Percentiles rank a stretch among this genome's conserved stretches.
These are phyloP conservation scores for Hansenula anomala DNA, from an alignment of 1,139 yeast genomes.

Conservation along the genomic window DNA sequence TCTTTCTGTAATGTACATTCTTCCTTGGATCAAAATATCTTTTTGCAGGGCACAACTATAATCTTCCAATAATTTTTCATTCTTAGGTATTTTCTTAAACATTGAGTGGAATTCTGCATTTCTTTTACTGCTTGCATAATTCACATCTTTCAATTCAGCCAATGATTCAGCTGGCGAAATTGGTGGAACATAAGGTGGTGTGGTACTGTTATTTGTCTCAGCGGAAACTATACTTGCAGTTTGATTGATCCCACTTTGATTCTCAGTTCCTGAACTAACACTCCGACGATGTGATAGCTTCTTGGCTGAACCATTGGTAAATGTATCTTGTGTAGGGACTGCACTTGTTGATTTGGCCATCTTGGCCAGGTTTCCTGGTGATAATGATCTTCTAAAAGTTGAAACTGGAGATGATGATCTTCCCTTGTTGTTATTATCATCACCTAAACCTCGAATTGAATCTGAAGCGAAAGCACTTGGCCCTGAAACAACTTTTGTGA, in stretches of 20 bases:
- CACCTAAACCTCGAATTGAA: not conserved
- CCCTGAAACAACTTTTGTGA: not conserved
- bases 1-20: conserved; percentile 56
- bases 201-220: not conserved
- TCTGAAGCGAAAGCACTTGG: not conserved
- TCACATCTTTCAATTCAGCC: conserved; percentile 23
- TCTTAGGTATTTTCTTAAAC: conserved; percentile 49
- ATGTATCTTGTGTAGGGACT: conserved; percentile 9
- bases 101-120: conserved; percentile 59
- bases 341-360: conserved; percentile 1
- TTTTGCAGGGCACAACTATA: conserved; percentile 68
- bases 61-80: conserved; percentile 57
- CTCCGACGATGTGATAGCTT: conserved; percentile 6
- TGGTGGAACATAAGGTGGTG: not conserved
- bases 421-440: not conserved
- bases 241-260: not conserved
- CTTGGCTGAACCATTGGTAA: conserved; percentile 1
- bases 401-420: conserved; percentile 1
- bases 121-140: conserved; percentile 37
- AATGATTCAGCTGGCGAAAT: conserved; percentile 9
- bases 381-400: conserved; percentile 9
- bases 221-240: not conserved
- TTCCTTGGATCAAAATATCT: conserved; percentile 70
- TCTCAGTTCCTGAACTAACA: conserved; percentile 4
- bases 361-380: conserved; percentile 10